Percentiles rank a stretch among this genome's conserved stretches.
Evolutionary conservation across 768 basidiomycete species (phyloP).

Genomic region (Favolaschia claudopus): DNA sequence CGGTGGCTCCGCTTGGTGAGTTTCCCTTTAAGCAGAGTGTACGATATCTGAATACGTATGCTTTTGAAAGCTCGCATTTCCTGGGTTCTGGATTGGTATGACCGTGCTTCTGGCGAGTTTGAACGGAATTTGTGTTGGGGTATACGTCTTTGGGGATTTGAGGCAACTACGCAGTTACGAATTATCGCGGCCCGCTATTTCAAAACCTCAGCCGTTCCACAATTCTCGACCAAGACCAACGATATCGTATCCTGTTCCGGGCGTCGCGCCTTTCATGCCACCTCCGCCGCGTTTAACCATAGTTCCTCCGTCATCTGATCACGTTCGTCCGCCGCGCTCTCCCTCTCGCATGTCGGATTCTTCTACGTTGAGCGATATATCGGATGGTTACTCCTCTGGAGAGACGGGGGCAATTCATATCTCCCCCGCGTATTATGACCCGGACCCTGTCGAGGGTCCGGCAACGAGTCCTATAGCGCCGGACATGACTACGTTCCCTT

Average conservation of each 20-base stretch:
- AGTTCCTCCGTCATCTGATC: conserved; percentile 38
- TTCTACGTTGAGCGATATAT: conserved; percentile 31
- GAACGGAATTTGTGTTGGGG: conserved; percentile 78
- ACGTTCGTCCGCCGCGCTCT: conserved; percentile 28
- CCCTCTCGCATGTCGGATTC: conserved; percentile 32
- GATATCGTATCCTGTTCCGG: conserved; percentile 33
- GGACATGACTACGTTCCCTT: conserved; percentile 22
- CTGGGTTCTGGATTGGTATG: conserved; percentile 76
- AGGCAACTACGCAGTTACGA: conserved; percentile 82
- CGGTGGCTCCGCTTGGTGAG: conserved; percentile 67
- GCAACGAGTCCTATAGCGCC: conserved; percentile 36
- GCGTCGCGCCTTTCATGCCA: conserved; percentile 26
- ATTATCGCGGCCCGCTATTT: conserved; percentile 72
- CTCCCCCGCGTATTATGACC: conserved; percentile 50
- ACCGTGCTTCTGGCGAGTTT: conserved; percentile 67
- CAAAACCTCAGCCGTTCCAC: conserved; percentile 51
- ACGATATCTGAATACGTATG: too few relatives aligned
- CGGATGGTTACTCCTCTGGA: conserved; percentile 27
- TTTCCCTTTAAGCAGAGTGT: too few relatives aligned
- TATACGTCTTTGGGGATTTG: conserved; percentile 83
- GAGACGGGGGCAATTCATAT: conserved; percentile 46
- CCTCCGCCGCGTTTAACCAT: conserved; percentile 32
- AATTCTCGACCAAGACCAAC: conserved; percentile 29
- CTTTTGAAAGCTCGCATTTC: too few relatives aligned
- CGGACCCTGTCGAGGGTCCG: conserved; percentile 44